phyloP scores from a whole-genome alignment of 805 yeast species.

The Candida insectorum region DNA sequence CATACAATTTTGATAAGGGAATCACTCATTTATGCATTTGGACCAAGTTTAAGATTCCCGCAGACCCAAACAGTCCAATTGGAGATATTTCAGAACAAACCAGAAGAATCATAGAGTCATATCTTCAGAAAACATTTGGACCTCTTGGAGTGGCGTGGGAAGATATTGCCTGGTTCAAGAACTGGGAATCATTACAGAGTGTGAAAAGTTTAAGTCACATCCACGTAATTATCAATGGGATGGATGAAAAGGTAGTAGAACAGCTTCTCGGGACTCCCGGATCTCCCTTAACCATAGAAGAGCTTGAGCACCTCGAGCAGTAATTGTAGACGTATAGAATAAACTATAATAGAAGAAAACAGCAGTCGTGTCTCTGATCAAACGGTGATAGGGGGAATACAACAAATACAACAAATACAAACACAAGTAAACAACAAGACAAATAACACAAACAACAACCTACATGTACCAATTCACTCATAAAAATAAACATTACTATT shows the following conservation, averaged over 20 bases:
- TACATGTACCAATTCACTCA: no score
- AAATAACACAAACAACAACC: no score
- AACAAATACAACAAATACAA: not conserved
- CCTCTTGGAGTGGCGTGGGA: conserved; percentile 37
- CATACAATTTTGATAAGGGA: conserved; percentile 54
- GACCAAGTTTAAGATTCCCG: conserved; percentile 56
- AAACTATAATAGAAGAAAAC: no score
- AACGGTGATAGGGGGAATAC: not conserved
- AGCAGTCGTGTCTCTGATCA: no score
- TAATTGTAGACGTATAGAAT: conserved; percentile 1
- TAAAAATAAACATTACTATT: conserved; percentile 6
- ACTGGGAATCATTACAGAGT: conserved; percentile 69
- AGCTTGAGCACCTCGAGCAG: no score
- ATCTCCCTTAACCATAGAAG: conserved; percentile 13
- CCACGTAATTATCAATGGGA: conserved; percentile 57
- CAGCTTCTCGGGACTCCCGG: conserved; percentile 15
- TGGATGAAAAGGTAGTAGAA: conserved; percentile 21
- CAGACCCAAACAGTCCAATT: conserved; percentile 45
- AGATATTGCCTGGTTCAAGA: conserved; percentile 63
- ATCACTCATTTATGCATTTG: conserved; percentile 63
- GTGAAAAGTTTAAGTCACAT: conserved; percentile 64
- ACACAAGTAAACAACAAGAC: no score
- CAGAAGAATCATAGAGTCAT: conserved; percentile 40
- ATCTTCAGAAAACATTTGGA: conserved; percentile 47
- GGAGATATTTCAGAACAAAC: conserved; percentile 50